These are phyloP conservation scores for Leonotis leonurus DNA, from an alignment of 257 asterid genomes.

Conservation along the genomic window DNA sequence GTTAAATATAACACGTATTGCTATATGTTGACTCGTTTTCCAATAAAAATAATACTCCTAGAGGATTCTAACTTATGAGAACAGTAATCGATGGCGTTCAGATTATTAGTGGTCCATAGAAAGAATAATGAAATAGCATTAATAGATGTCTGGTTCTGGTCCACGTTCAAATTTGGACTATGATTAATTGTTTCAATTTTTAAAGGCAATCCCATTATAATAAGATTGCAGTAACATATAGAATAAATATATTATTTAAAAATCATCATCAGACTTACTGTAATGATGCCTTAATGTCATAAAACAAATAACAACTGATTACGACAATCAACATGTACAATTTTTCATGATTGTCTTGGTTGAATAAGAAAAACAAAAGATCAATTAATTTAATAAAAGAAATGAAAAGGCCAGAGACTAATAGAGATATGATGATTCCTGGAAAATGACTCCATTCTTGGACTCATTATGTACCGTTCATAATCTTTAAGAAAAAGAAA, in stretches of 20 bases:
- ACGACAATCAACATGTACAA: slow-evolving; percentile 26
- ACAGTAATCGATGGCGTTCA: not conserved
- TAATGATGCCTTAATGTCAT: slow-evolving; percentile 13
- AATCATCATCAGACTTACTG: slow-evolving; percentile 4
- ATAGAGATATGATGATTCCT: slow-evolving; percentile 20
- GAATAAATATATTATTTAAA: not conserved
- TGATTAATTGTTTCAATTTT: not conserved
- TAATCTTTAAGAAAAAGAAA: not conserved
- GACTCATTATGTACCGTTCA: slow-evolving; percentile 16
- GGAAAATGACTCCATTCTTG: slow-evolving; percentile 27
- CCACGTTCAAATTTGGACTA: slow-evolving; percentile 25
- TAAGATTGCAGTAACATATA: not conserved
- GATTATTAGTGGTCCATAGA: slow-evolving; percentile 8
- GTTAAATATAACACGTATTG: not conserved
- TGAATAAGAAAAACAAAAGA: slow-evolving; percentile 11
- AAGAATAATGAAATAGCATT: not conserved
- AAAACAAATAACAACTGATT: slow-evolving; percentile 21
- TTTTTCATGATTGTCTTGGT: slow-evolving; percentile 21
- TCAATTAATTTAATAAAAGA: not conserved
- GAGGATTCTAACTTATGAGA: not conserved
- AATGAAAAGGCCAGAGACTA: slow-evolving; percentile 6
- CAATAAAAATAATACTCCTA: not conserved
- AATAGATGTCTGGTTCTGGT: slow-evolving; percentile 14
- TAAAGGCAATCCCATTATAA: not conserved
- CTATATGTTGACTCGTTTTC: not conserved